These are phyloP conservation scores for Musa balbisiana DNA, from an alignment of 202 grass and related monocot species.

Conservation along the genomic window DNA sequence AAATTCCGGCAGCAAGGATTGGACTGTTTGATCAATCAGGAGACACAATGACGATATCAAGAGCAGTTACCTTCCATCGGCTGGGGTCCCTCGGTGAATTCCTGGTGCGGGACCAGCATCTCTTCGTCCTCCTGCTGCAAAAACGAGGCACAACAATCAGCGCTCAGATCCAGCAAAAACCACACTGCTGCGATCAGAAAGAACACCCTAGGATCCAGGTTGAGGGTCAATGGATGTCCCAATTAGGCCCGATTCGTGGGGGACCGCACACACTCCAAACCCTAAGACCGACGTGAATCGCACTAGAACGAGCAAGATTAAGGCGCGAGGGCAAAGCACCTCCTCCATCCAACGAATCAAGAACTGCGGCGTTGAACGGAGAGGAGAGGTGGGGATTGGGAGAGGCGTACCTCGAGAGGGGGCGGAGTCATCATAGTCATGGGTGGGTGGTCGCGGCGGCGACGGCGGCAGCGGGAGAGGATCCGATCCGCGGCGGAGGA, in stretches of 20 bases:
- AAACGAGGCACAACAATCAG: slow-evolving; percentile 18
- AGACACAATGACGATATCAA: not conserved
- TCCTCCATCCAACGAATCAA: not conserved
- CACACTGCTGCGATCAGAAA: not conserved
- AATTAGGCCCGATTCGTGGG: not conserved
- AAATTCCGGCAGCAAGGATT: not conserved
- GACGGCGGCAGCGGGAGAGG: not conserved
- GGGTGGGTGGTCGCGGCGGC: slow-evolving; percentile 4
- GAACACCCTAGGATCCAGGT: not conserved
- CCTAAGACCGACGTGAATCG: slow-evolving; percentile 9
- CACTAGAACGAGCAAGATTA: not conserved
- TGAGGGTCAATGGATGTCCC: not conserved
- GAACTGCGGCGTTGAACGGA: not conserved
- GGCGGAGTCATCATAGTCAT: slow-evolving; percentile 56
- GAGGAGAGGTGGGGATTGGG: not conserved
- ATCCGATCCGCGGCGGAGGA: slow-evolving; percentile 2
- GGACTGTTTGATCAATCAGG: not conserved
- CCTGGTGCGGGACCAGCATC: slow-evolving; percentile 77
- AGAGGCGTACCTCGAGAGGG: slow-evolving; percentile 49
- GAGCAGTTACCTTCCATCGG: slow-evolving; percentile 79
- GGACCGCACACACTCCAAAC: not conserved
- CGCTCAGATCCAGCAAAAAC: slow-evolving; percentile 12
- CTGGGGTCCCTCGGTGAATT: slow-evolving; percentile 65
- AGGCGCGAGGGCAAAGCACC: not conserved
- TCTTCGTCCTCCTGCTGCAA: slow-evolving; percentile 70